A percentile compares a stretch with the other conserved stretches of the same genome.
Evolutionary conservation across 2,329 filamentous ascomycete genomes (phyloP).

Genomic region (Talaromyces pinophilus): DNA sequence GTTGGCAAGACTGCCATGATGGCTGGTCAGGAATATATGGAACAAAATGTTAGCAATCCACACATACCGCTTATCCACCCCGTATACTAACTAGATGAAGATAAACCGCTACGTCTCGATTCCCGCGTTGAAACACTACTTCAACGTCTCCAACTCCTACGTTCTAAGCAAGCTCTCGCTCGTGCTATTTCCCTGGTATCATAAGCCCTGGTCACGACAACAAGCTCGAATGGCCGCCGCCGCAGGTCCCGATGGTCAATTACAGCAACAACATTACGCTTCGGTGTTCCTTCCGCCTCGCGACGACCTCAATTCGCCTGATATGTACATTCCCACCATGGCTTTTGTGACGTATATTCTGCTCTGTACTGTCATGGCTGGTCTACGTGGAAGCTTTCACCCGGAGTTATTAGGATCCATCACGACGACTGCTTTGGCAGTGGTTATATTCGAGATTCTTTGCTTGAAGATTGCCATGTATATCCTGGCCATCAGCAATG

Average conservation of each 20-base stretch:
- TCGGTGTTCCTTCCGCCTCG: conserved; percentile 79
- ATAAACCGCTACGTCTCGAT: conserved; percentile 86
- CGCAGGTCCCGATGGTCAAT: conserved; percentile 58
- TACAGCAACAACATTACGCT: conserved; percentile 57
- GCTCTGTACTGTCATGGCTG: conserved; percentile 84
- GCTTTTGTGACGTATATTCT: conserved; percentile 97
- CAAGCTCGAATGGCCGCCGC: conserved; percentile 59
- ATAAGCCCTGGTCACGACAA: conserved; percentile 95
- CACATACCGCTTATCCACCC: neutral
- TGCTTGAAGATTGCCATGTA: conserved; percentile 91
- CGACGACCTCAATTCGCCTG: conserved; percentile 94
- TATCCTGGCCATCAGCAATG: conserved; percentile 87
- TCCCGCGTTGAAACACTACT: conserved; percentile 94
- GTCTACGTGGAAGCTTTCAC: conserved; percentile 86
- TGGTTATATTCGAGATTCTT: conserved; percentile 86
- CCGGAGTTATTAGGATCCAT: conserved; percentile 91
- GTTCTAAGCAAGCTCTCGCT: conserved; percentile 90
- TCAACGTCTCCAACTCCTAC: conserved; percentile 97
- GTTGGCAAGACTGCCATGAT: conserved; percentile 89
- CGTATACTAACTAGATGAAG: conserved; percentile 41
- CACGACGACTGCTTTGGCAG: conserved; percentile 77
- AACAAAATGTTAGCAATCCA: conserved; percentile 75
- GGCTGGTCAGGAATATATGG: conserved; percentile 90
- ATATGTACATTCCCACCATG: conserved; percentile 99
- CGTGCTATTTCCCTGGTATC: conserved; percentile 95